phyloP scores from a whole-genome alignment of 208 protist genomes.

The Zelonia costaricensis region DNA sequence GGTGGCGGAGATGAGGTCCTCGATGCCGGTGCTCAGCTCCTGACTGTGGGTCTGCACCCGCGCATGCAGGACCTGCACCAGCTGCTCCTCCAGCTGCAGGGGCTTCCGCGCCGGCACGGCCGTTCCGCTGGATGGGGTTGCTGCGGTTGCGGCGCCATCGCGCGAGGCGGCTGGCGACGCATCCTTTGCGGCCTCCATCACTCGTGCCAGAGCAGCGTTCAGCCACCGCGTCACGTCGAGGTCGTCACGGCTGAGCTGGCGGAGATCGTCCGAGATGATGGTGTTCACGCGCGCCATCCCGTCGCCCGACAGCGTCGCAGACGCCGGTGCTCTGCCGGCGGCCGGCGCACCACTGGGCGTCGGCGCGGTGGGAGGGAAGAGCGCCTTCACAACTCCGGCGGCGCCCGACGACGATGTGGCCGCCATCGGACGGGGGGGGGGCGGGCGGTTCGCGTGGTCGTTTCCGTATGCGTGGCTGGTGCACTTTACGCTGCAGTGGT shows the following conservation, averaged over 20 bases:
- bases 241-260: constrained; percentile 27
- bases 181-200: constrained; percentile 21
- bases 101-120: neutral
- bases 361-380: neutral
- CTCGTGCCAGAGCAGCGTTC: constrained; percentile 38
- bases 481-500: no score
- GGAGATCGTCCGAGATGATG: constrained; percentile 30
- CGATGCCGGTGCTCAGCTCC: constrained; percentile 46
- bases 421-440: no score
- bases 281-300: constrained; percentile 14
- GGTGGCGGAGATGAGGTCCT: constrained; percentile 66
- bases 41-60: constrained; percentile 57
- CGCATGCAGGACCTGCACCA: constrained; percentile 43
- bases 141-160: neutral
- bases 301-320: constrained; percentile 16
- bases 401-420: neutral
- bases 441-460: no score
- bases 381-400: constrained; percentile 1
- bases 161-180: neutral
- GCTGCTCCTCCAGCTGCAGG: constrained; percentile 33
- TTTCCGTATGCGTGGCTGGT: no score
- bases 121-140: neutral
- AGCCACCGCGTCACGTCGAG: constrained; percentile 63
- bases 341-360: neutral
- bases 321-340: neutral